Percentiles rank a stretch among this genome's conserved stretches.
These are phyloP conservation scores for Fusarium aywerte DNA, from an alignment of 2,329 filamentous ascomycete genomes.

Conservation along the genomic window DNA sequence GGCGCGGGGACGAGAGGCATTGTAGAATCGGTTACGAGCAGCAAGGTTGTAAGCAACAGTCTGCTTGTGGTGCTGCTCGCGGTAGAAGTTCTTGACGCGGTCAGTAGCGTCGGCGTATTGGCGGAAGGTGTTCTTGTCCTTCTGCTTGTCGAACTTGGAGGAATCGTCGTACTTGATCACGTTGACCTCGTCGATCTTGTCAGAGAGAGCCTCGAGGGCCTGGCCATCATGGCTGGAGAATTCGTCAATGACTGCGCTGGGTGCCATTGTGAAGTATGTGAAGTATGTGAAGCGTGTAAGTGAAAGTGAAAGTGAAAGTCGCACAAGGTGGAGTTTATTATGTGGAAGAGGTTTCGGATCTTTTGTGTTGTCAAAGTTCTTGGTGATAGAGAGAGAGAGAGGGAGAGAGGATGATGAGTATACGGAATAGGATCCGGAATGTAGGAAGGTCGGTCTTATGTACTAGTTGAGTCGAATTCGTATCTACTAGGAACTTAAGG, in stretches of 20 bases:
- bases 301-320: constrained; percentile 18
- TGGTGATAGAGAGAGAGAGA: neutral
- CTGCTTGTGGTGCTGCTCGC: constrained; percentile 75
- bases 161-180: constrained; percentile 60
- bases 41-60: constrained; percentile 86
- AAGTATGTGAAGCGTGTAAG: constrained; percentile 28
- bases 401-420: constrained; percentile 27
- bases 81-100: constrained; percentile 88
- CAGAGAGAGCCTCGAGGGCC: constrained; percentile 62
- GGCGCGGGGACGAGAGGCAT: constrained; percentile 68
- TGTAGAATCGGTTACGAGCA: constrained; percentile 70
- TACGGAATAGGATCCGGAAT: constrained; percentile 5
- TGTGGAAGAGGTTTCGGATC: neutral
- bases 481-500: neutral
- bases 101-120: constrained; percentile 87
- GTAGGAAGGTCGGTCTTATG: constrained; percentile 26
- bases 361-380: neutral
- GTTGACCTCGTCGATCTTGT: constrained; percentile 63
- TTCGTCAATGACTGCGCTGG: constrained; percentile 42
- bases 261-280: constrained; percentile 45
- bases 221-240: constrained; percentile 40
- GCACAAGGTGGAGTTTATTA: neutral
- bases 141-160: constrained; percentile 76
- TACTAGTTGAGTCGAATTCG: constrained; percentile 19
- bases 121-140: constrained; percentile 83